A percentile compares a stretch with the other conserved stretches of the same genome.
These are phyloP conservation scores for Cladorrhinum samala DNA, from an alignment of 495 filamentous ascomycete genomes.

Conservation along the genomic window DNA sequence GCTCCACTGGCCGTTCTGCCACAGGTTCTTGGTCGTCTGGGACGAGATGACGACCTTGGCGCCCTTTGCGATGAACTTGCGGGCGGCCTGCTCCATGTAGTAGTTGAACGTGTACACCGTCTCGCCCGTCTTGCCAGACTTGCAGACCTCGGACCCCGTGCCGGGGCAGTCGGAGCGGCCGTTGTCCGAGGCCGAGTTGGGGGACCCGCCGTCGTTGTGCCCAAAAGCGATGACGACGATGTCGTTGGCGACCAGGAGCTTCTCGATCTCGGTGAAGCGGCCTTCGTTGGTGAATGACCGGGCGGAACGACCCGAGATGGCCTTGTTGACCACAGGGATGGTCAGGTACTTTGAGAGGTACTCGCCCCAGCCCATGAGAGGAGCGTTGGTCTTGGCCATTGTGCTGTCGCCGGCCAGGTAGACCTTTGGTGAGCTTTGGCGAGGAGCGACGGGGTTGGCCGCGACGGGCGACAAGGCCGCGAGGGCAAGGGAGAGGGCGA, in stretches of 20 bases:
- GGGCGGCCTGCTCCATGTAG: slow-evolving; percentile 52
- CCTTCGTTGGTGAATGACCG: slow-evolving; percentile 56
- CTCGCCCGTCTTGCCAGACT: slow-evolving; percentile 42
- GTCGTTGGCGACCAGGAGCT: slow-evolving; percentile 43
- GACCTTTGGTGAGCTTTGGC: slow-evolving; percentile 28
- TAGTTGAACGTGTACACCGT: slow-evolving; percentile 51
- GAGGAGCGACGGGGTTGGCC: slow-evolving; percentile 11
- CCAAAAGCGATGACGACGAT: slow-evolving; percentile 59
- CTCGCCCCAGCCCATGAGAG: slow-evolving; percentile 47
- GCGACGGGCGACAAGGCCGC: slow-evolving; percentile 1
- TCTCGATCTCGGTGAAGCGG: slow-evolving; percentile 51
- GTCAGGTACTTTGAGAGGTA: slow-evolving; percentile 47
- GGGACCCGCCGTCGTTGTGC: slow-evolving; percentile 60
- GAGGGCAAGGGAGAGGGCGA: background rate
- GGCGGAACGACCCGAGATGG: slow-evolving; percentile 53
- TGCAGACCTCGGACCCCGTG: slow-evolving; percentile 49
- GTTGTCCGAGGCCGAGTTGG: slow-evolving; percentile 49
- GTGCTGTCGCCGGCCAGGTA: slow-evolving; percentile 55
- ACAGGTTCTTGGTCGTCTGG: slow-evolving; percentile 59
- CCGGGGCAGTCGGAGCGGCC: slow-evolving; percentile 54
- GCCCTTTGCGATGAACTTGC: slow-evolving; percentile 49
- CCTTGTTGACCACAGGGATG: slow-evolving; percentile 49
- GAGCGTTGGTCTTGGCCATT: slow-evolving; percentile 38
- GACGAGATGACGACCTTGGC: slow-evolving; percentile 56
- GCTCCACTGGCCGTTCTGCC: slow-evolving; percentile 48